Evolutionary conservation across 352 stramenopile genomes (phyloP), one percentile per base, ranked within the genome.

Genomic region (Chrysophaeum taylorii): DNA sequence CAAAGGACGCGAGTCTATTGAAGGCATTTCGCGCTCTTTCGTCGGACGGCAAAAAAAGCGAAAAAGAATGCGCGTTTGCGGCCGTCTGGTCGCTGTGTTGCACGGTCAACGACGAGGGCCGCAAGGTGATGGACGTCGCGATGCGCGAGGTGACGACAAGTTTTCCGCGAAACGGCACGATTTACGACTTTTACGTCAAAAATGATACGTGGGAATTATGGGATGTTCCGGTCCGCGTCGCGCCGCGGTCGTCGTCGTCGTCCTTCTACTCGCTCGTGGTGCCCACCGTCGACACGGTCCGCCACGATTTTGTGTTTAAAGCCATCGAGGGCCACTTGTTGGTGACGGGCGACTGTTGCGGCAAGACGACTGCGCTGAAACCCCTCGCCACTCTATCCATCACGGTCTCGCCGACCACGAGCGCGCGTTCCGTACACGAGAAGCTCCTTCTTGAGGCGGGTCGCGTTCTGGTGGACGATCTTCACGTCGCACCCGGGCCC

Each of bases 141-240:
- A 45, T 96, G 31, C 87, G 89, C 2, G 90, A 96, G 67, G 91
- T 96, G 67, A 90, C 94, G 68, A 90, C 89, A 0, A 78, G 93
- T 36, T 96, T 94, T 64, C 90, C 90, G 38, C 89, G 90, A 27
- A 79, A 91, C 0, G 90, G 92, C 70, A 96, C 87, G 14, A 82
- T 91, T 0, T 96, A 96, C 75, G 91, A 96, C 71, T 96, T 94
- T 71, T 94, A 82, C 35, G 83, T 96, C 15, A 75, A 82, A 38
- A 84, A 84, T 53, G 70, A 72, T 25, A 76, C 84, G 66, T 84
- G 73, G 52, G 76, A 81, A 35, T 61, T 64, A 2, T 84, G 79
- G 79, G 77, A 83, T 42, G n/a, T n/a, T n/a, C n/a, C n/a, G n/a
- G n/a, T n/a, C n/a, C n/a, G n/a, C n/a, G n/a, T n/a, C n/a, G n/a